Evolutionary conservation across 495 filamentous ascomycete species (phyloP).

Genomic region (Penicillium fimorum): DNA sequence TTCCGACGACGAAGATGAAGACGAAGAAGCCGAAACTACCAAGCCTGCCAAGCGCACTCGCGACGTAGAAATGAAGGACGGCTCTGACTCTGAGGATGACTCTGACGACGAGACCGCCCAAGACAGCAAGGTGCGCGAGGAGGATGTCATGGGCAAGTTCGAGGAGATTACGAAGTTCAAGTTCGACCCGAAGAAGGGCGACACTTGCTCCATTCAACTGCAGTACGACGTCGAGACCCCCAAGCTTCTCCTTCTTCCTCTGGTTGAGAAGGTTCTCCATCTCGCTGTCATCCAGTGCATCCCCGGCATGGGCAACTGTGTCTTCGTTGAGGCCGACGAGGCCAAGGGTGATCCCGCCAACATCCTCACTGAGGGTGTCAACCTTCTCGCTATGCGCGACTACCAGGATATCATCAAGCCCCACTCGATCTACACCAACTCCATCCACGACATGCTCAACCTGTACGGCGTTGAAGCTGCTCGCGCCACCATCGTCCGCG

Average conservation of each 20-base stretch:
- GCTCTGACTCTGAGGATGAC: constrained; percentile 31
- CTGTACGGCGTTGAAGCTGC: constrained; percentile 94
- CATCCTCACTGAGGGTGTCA: constrained; percentile 81
- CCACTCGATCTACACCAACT: constrained; percentile 85
- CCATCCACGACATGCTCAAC: constrained; percentile 77
- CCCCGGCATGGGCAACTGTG: constrained; percentile 66
- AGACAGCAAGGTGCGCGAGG: constrained; percentile 55
- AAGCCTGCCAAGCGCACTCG: constrained; percentile 9
- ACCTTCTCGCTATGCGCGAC: constrained; percentile 84
- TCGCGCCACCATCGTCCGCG: constrained; percentile 78
- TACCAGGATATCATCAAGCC: constrained; percentile 85
- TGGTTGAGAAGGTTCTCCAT: constrained; percentile 76
- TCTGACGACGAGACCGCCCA: constrained; percentile 41
- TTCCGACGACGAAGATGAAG: constrained; percentile 36
- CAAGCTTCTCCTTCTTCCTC: constrained; percentile 87
- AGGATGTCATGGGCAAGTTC: constrained; percentile 62
- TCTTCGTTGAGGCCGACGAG: constrained; percentile 65
- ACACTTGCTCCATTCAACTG: constrained; percentile 75
- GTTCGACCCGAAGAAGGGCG: constrained; percentile 72
- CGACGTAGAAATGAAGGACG: constrained; percentile 36
- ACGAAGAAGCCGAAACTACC: constrained; percentile 43
- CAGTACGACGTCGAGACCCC: constrained; percentile 79
- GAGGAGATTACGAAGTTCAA: constrained; percentile 69
- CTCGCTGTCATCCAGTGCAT: constrained; percentile 86
- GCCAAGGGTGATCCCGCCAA: constrained; percentile 52